These are phyloP conservation scores for Penicillium oxalicum DNA, from an alignment of 2,329 filamentous ascomycete genomes.

Conservation along the genomic window DNA sequence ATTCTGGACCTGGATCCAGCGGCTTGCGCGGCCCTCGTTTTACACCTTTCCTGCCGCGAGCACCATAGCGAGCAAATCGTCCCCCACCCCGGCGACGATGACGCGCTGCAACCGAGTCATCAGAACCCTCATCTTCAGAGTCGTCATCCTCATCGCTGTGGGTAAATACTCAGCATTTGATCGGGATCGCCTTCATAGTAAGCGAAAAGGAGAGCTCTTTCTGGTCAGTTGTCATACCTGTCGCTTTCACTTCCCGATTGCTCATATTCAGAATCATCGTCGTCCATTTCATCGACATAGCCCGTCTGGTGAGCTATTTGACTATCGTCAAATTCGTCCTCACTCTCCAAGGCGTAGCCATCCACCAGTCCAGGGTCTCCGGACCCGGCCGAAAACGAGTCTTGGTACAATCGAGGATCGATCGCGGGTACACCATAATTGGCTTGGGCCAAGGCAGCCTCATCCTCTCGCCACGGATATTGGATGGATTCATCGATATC, in stretches of 20 bases:
- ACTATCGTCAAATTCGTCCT: constrained; percentile 2
- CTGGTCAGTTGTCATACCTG: constrained; percentile 17
- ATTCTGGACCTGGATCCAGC: constrained; percentile 44
- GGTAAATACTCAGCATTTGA: too few relatives aligned
- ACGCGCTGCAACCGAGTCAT: constrained; percentile 20
- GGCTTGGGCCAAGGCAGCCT: constrained; percentile 8
- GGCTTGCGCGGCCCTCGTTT: constrained; percentile 43
- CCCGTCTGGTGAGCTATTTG: neutral
- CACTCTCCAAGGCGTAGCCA: neutral
- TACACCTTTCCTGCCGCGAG: constrained; percentile 41
- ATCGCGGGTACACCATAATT: constrained; percentile 22
- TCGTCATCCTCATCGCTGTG: constrained; percentile 2
- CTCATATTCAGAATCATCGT: constrained; percentile 24
- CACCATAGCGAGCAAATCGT: constrained; percentile 33
- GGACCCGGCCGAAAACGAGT: constrained; percentile 14
- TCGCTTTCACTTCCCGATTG: constrained; percentile 21
- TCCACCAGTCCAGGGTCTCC: neutral
- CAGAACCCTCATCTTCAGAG: constrained; percentile 20
- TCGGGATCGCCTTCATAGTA: too few relatives aligned
- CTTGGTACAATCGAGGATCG: constrained; percentile 31
- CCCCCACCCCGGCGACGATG: constrained; percentile 29
- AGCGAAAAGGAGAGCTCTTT: too few relatives aligned
- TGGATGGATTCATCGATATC: constrained; percentile 29
- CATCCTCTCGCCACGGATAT: constrained; percentile 29
- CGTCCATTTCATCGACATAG: constrained; percentile 11